Evolutionary conservation across 164 flowering plant species (phyloP).

Genomic region (Piper betle): DNA sequence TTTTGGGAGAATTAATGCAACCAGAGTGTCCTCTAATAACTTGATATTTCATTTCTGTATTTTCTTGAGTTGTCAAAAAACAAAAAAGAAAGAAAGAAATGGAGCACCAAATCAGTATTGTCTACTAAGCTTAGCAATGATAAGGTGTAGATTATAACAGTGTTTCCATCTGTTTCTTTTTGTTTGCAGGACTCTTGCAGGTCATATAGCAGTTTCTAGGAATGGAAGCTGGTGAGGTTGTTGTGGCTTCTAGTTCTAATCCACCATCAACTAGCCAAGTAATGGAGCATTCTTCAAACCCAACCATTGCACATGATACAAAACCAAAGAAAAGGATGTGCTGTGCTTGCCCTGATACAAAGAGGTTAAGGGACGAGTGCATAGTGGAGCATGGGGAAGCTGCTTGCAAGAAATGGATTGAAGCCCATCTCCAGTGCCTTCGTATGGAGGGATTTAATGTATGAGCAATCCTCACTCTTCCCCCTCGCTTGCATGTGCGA

Average conservation of each 20-base stretch:
- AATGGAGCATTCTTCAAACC: neutral
- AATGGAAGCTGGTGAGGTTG: neutral
- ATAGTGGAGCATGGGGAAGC: constrained; percentile 41
- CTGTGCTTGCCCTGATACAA: constrained; percentile 23
- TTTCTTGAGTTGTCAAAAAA: too few species aligned
- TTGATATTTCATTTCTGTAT: too few species aligned
- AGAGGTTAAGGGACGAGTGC: constrained; percentile 20
- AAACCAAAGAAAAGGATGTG: constrained; percentile 54
- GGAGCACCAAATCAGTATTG: too few species aligned
- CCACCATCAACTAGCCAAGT: neutral
- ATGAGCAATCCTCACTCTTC: neutral
- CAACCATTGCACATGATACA: neutral
- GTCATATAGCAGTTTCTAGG: neutral
- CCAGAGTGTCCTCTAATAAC: too few species aligned
- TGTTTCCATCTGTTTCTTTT: too few species aligned
- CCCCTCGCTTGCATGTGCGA: neutral
- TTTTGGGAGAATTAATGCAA: too few species aligned
- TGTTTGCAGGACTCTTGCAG: neutral
- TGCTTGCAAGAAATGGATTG: constrained; percentile 56
- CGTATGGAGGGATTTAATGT: constrained; percentile 58
- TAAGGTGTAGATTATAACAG: too few species aligned
- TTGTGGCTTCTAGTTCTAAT: neutral
- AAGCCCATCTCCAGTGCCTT: constrained; percentile 50
- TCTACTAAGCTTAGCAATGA: too few species aligned
- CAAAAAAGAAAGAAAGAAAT: too few species aligned